Evolutionary conservation across 768 basidiomycete genomes (phyloP).

Genomic region (Hygrophoropsis aurantiaca): DNA sequence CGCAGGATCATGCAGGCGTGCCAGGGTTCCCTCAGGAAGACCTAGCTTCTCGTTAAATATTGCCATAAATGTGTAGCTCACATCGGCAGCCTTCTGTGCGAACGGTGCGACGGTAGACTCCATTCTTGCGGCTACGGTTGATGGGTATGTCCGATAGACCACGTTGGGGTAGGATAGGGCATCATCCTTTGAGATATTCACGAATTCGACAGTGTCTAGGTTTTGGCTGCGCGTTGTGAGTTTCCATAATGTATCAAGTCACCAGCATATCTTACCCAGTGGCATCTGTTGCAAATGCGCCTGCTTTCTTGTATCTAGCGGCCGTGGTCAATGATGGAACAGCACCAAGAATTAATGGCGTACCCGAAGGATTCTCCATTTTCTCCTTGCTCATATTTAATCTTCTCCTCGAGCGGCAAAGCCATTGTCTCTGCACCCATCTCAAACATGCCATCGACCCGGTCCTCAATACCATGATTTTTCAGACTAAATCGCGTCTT

Average conservation of each 20-base stretch:
- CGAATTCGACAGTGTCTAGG: slow-evolving; percentile 57
- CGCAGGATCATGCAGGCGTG: slow-evolving; percentile 39
- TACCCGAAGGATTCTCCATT: slow-evolving; percentile 40
- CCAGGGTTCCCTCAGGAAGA: slow-evolving; percentile 49
- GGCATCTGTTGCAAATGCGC: slow-evolving; percentile 62
- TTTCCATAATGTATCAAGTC: background rate
- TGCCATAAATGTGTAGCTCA: slow-evolving; percentile 52
- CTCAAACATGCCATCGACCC: slow-evolving; percentile 40
- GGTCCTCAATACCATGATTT: slow-evolving; percentile 40
- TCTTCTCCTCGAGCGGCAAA: slow-evolving; percentile 41
- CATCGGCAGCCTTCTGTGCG: slow-evolving; percentile 52
- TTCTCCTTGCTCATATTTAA: slow-evolving; percentile 44
- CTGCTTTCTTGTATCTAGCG: slow-evolving; percentile 57
- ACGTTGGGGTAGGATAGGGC: slow-evolving; percentile 56
- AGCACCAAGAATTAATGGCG: background rate
- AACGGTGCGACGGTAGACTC: slow-evolving; percentile 51
- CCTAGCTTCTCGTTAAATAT: slow-evolving; percentile 60
- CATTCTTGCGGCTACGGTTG: slow-evolving; percentile 51
- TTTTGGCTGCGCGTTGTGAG: slow-evolving; percentile 11
- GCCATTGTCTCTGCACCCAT: slow-evolving; percentile 41
- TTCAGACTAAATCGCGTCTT: slow-evolving; percentile 31
- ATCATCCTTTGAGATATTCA: slow-evolving; percentile 72
- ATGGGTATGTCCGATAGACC: slow-evolving; percentile 57
- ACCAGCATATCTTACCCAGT: slow-evolving; percentile 36
- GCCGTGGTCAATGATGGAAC: background rate